Base-by-base conservation (phyloP, 2,329 filamentous ascomycete genomes). In the Fusarium sublunatum region DNA sequence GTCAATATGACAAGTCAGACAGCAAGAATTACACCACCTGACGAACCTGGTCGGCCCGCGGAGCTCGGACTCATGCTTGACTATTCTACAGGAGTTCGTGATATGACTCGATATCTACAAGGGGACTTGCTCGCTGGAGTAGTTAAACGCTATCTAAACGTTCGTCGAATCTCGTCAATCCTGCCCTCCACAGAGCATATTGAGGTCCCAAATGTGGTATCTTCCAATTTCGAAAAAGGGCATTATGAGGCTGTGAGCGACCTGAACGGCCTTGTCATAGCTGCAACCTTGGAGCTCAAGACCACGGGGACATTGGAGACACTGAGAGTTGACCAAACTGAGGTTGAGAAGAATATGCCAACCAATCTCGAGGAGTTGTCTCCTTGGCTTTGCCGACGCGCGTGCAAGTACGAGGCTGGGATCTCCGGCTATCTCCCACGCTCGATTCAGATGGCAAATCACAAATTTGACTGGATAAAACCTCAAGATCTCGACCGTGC, bases 191-290 rank as follows among this genome's bases (percentile, higher is more conserved):
- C 19, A 2, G 24, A 60, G 19, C 51, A 66, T 6, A 73, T 74
- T 22, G 38, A 50, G 4, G 51, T 70, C 7, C 46, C 22, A 7
- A 29, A 53, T 29, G 50, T 69, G 24, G 64, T 72, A 13, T 13
- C 36, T 10, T 65, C 68, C 2, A 35, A 65, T 28, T 22, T 4
- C 4, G 12, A 53, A 39, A 53, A 28, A 29, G 39, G 39, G 3
- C 54, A 67, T 19, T 45, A 69, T 38, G 72, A 74, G 35, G 50
- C 65, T 3, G 72, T 75, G 15, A 69, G 69, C 31, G 71, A 74
- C 34, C 55, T 75, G 9, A 74, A 74, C 15, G 67, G 70, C 7
- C 57, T 73, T 35, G 69, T 60, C 11, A 25, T 74, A 25, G 65
- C 66, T 6, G 66, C 70, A 19, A 68, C 70, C 15, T 68, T 65